These are phyloP conservation scores for Primulina huaijiensis DNA, from an alignment of 257 asterid genomes.

Conservation along the genomic window DNA sequence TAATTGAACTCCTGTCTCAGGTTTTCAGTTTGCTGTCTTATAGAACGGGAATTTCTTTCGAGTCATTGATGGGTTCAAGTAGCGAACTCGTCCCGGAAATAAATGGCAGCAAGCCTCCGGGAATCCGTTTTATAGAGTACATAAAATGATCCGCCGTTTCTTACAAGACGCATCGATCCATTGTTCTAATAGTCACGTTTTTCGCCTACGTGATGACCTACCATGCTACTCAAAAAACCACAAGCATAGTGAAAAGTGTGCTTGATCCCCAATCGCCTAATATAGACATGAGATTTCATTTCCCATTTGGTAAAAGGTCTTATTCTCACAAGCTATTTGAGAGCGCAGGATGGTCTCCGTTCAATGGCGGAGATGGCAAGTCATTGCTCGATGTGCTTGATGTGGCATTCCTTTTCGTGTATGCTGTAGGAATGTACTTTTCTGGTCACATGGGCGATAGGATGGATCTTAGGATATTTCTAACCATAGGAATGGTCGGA, in stretches of 20 bases:
- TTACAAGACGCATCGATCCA: slow-evolving; percentile 38
- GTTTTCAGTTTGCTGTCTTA: too few relatives aligned
- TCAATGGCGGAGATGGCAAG: slow-evolving; percentile 40
- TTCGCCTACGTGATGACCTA: slow-evolving; percentile 32
- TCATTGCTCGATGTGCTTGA: slow-evolving; percentile 45
- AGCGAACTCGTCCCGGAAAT: background rate
- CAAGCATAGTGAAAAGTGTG: slow-evolving; percentile 49
- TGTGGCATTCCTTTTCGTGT: slow-evolving; percentile 47
- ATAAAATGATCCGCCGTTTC: slow-evolving; percentile 33
- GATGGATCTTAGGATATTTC: slow-evolving; percentile 40
- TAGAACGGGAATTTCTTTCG: too few relatives aligned
- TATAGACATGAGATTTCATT: background rate
- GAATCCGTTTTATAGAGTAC: slow-evolving; percentile 31
- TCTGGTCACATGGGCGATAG: slow-evolving; percentile 48
- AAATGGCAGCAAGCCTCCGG: slow-evolving; percentile 33
- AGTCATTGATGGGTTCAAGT: slow-evolving; percentile 27
- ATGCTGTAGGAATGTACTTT: slow-evolving; percentile 47
- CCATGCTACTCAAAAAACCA: slow-evolving; percentile 49
- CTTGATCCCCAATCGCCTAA: slow-evolving; percentile 40
- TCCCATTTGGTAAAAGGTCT: slow-evolving; percentile 4
- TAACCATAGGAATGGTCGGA: slow-evolving; percentile 45
- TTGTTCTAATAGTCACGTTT: slow-evolving; percentile 45
- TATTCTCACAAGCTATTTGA: background rate
- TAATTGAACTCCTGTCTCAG: too few relatives aligned
- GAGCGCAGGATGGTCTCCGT: slow-evolving; percentile 40